Conservation (phyloP, 1,284 basidiomycete genomes). For the Boletus sp. region DNA sequence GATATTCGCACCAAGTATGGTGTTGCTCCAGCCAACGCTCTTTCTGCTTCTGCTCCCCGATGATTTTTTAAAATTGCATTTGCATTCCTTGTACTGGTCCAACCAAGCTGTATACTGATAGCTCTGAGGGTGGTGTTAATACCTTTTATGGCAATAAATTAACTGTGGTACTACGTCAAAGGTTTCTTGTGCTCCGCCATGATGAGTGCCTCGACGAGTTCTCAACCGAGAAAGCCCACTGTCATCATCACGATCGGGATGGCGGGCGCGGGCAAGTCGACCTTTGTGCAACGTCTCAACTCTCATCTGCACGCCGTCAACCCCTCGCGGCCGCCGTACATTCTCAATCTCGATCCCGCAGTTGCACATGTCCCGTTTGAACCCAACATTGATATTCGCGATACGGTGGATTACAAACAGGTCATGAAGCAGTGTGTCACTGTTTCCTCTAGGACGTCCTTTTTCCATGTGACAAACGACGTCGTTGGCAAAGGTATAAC, state of each 20-base stretch:
- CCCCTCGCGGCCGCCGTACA: constrained; percentile 78
- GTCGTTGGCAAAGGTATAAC: constrained; percentile 70
- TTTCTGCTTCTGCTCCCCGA: constrained; percentile 9
- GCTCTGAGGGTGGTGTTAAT: neutral
- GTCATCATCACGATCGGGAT: constrained; percentile 90
- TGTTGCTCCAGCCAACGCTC: neutral
- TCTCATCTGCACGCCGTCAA: constrained; percentile 69
- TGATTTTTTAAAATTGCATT: constrained; percentile 8
- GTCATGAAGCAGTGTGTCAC: constrained; percentile 97
- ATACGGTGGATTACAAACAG: constrained; percentile 95
- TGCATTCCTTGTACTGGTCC: neutral
- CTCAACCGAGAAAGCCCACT: constrained; percentile 55
- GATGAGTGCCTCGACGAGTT: constrained; percentile 18
- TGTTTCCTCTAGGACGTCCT: constrained; percentile 14
- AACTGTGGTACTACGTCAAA: neutral
- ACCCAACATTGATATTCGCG: constrained; percentile 96
- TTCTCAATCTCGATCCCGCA: constrained; percentile 97
- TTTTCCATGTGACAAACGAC: constrained; percentile 18
- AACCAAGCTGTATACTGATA: neutral
- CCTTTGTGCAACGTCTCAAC: constrained; percentile 92
- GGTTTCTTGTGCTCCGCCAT: neutral
- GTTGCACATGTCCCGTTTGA: constrained; percentile 89
- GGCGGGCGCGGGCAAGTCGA: constrained; percentile 95
- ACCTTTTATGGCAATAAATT: constrained; percentile 22
- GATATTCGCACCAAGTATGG: constrained; percentile 56